These are phyloP conservation scores for Euphrasia arctica DNA, from an alignment of 305 asterid genomes.

Conservation along the genomic window DNA sequence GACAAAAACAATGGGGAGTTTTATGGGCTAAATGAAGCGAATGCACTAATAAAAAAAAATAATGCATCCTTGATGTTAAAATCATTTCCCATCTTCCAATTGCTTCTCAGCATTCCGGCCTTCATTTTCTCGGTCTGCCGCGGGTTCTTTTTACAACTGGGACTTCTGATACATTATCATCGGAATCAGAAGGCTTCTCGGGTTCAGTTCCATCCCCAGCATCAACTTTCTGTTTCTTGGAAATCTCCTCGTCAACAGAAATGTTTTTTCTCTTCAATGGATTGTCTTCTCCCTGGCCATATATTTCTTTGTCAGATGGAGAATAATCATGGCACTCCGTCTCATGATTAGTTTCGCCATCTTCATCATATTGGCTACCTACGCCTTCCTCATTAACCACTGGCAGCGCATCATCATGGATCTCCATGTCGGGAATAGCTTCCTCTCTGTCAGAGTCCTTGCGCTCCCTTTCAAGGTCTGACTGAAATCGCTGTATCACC, in stretches of 20 bases:
- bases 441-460: slow-evolving; percentile 24
- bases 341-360: slow-evolving; percentile 23
- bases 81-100: background rate
- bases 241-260: slow-evolving; percentile 19
- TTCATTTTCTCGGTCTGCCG: slow-evolving; percentile 17
- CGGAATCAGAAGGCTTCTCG: too few relatives aligned
- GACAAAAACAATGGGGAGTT: too few relatives aligned
- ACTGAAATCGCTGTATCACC: slow-evolving; percentile 55
- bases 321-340: slow-evolving; percentile 18
- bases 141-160: slow-evolving; percentile 12
- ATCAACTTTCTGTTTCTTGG: slow-evolving; percentile 40
- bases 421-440: slow-evolving; percentile 15
- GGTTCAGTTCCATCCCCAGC: slow-evolving; percentile 16
- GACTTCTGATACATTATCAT: background rate
- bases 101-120: background rate
- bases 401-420: background rate
- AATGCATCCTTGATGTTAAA: background rate
- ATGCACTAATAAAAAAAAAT: too few relatives aligned
- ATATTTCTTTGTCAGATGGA: slow-evolving; percentile 20
- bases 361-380: slow-evolving; percentile 24
- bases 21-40: too few relatives aligned
- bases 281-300: slow-evolving; percentile 24
- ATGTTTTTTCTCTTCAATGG: slow-evolving; percentile 37
- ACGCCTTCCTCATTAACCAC: slow-evolving; percentile 9
- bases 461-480: slow-evolving; percentile 33